Percentiles rank a stretch among this genome's conserved stretches.
These are phyloP conservation scores for Nemophila menziesii DNA, from an alignment of 257 asterid genomes.

Conservation along the genomic window DNA sequence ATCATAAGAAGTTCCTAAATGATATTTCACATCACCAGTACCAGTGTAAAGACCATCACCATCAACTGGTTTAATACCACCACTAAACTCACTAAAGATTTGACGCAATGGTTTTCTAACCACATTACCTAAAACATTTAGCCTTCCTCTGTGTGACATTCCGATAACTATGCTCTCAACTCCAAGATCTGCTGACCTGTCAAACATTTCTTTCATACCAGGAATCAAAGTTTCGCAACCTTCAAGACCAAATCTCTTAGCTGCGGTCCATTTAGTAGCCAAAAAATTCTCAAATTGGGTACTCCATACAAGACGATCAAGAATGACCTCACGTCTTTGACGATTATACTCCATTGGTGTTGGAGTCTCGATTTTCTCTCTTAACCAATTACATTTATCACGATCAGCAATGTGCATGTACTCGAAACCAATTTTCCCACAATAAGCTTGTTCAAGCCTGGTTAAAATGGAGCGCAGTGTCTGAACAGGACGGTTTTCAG, in stretches of 20 bases:
- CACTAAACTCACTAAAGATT: slow-evolving; percentile 22
- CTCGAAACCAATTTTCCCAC: slow-evolving; percentile 23
- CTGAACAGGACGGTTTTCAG: slow-evolving; percentile 29
- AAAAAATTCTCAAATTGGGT: slow-evolving; percentile 25
- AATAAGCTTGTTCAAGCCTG: slow-evolving; percentile 24
- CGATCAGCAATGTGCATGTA: slow-evolving; percentile 29
- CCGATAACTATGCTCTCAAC: slow-evolving; percentile 27
- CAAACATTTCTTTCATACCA: slow-evolving; percentile 28
- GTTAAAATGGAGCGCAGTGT: slow-evolving; percentile 22
- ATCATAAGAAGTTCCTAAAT: slow-evolving; percentile 25
- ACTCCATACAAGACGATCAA: slow-evolving; percentile 22
- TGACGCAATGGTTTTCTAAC: slow-evolving; percentile 23
- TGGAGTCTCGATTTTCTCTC: slow-evolving; percentile 24
- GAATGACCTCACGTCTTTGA: slow-evolving; percentile 23
- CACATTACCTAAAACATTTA: slow-evolving; percentile 22
- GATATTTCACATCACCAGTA: slow-evolving; percentile 27
- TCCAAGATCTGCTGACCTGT: slow-evolving; percentile 25
- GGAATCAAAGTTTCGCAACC: slow-evolving; percentile 29
- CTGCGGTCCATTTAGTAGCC: slow-evolving; percentile 26
- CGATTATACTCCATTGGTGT: slow-evolving; percentile 18
- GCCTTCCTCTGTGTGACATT: slow-evolving; percentile 27
- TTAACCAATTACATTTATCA: slow-evolving; percentile 23
- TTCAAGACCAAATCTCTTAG: slow-evolving; percentile 29
- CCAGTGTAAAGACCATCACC: slow-evolving; percentile 18
- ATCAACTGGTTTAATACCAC: slow-evolving; percentile 20